Base-by-base conservation (phyloP, 2,329 filamentous ascomycete species). In the Triangularia verruculosa region DNA sequence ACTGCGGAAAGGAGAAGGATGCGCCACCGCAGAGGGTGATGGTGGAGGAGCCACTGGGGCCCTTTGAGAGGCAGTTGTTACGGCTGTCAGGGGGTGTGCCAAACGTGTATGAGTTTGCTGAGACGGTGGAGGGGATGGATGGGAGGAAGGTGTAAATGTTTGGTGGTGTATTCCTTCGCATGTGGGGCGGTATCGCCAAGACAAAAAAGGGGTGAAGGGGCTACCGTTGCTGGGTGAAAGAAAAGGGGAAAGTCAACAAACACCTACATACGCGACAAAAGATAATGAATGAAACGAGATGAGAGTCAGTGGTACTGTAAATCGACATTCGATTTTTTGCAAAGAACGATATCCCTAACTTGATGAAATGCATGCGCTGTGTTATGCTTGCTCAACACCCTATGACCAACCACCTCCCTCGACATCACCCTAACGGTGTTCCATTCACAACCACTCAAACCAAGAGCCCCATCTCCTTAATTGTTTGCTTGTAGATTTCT, bases 11-110 rank as follows among this genome's bases (percentile, higher is more conserved):
- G 0, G 76, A 82, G 60, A 67, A 70, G 20, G 70, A 75, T 1
- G 80, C 79, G 7, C 80, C 80, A 2, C 69, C 69, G 9, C 72
- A 77, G 66, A 73, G 74, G 24, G 74, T 78, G 27, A 75, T 87
- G 76, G 74, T 82, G 4, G 84, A 86, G 68, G 83, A 85, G 69
- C 79, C 76, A 4, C 68, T 86, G 3, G 83, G 83, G 0, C 82
- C 80, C 1, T 85, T 80, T 71, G 83, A 86, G 71, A 72, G 78
- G 55, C 79, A 80, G 64, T 65, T 85, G 15, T 69, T 86, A 13
- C 72, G 77, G 51, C 62, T 84, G 67, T 75, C 79, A 17, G 77
- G 76, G 0, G 80, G 81, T 0, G 72, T 69, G 13, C 77, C 80
- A 3, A 79, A 80, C 53, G 77, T 82, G 3, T 78, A 73, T 63